A percentile compares a stretch with the other conserved stretches of the same genome.
phyloP scores from a whole-genome alignment of 805 yeast species.

The Teunomyces tritomae region DNA sequence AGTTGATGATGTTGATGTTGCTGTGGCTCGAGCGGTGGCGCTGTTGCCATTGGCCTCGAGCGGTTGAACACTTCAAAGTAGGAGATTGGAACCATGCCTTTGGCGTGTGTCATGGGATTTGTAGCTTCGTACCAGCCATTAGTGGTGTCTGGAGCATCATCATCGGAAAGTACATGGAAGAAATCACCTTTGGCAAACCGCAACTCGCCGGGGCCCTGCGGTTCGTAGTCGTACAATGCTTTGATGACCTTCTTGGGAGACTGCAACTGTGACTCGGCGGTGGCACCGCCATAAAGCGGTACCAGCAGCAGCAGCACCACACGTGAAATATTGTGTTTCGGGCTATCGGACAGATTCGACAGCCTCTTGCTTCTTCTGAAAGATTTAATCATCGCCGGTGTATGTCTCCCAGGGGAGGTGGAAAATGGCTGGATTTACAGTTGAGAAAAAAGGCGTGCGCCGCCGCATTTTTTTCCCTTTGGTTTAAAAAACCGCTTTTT shows the following conservation, averaged over 20 bases:
- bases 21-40: not conserved
- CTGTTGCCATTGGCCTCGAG: constrained; percentile 39
- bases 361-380: constrained; percentile 42
- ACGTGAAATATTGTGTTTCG: constrained; percentile 29
- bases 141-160: constrained; percentile 46
- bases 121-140: constrained; percentile 84
- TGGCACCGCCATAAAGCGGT: constrained; percentile 6
- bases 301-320: constrained; percentile 20
- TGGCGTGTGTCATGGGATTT: constrained; percentile 72
- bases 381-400: constrained; percentile 34
- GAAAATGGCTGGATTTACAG: not conserved
- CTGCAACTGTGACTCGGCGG: constrained; percentile 23
- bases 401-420: not conserved
- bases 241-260: constrained; percentile 82
- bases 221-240: constrained; percentile 73
- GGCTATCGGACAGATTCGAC: constrained; percentile 26
- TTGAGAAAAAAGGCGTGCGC: not conserved
- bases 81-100: constrained; percentile 85
- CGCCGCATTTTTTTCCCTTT: not conserved
- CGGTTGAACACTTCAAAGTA: constrained; percentile 78
- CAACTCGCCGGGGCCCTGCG: constrained; percentile 80
- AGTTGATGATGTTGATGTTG: not conserved
- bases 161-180: constrained; percentile 60
- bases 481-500: too few relatives aligned
- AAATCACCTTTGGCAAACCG: constrained; percentile 81